Evolutionary conservation across 2,329 filamentous ascomycete species (phyloP), one percentile per base, ranked within the genome.

Genomic region (Colletotrichum tanaceti): DNA sequence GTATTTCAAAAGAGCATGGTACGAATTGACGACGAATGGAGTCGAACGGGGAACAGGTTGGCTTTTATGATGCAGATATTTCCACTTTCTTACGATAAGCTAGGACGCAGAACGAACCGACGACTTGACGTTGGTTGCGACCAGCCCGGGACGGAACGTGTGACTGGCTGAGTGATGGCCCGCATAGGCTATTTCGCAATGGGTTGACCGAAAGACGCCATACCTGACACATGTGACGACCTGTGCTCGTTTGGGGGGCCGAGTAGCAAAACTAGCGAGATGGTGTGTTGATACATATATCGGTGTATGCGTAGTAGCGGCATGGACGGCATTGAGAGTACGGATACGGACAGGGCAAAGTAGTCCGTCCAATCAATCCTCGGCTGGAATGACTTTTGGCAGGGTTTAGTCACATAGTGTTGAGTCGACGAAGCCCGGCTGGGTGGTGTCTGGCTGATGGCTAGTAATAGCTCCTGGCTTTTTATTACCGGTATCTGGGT

Each of bases 151-250:
- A 50, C 11, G 32, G 28, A 53, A 35, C n/a, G 38, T 13, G 14
- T 65, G 55, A 60, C 53, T 68, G 62, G 62, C 35, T 41, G 50
- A 3, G 24, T 22, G 28, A 13, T 65, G 62, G 49, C 61, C 43
- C 49, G 50, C 43, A 41, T 52, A 50, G 14, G 22, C 35, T 28
- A 68, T 63, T 70, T 68, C 67, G 67, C 67, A 58, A 70, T 70
- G 52, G 50, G 24, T n/a, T 41, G 64, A 68, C 58, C 39, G 32
- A 52, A 63, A 70, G 39, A 54, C 67, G 67, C 63, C 58, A 70
- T 70, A 59, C 54, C 54, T 44, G 64, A 44, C 57, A 62, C 65
- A 61, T 65, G 62, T 44, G 57, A 50, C 62, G 57, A 58, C 49
- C n/a, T 52, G 38, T 39, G 43, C 49, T 57, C 43, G 24, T 28